Conservation (phyloP, 2,329 filamentous ascomycete species). For the Pestalotiopsis sp. region DNA sequence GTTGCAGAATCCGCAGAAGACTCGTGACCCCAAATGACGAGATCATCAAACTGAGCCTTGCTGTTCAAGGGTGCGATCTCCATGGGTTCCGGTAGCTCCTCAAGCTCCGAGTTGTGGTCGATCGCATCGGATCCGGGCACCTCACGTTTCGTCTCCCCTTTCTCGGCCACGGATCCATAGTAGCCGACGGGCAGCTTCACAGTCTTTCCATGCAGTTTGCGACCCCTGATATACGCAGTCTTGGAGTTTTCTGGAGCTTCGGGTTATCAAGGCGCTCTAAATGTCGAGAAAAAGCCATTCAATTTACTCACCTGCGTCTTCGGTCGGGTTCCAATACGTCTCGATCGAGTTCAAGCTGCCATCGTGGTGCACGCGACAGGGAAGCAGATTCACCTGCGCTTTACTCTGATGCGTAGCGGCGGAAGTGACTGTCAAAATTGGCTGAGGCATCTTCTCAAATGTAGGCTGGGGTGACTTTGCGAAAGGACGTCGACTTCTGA, state of each 20-base stretch:
- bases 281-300: neutral
- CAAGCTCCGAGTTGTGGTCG: conserved; percentile 40
- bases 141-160: conserved; percentile 38
- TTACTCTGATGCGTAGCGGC: conserved; percentile 18
- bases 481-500: neutral
- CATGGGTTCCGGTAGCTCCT: conserved; percentile 46
- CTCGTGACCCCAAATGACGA: conserved; percentile 88
- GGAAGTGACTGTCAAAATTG: conserved; percentile 25
- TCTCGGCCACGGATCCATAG: conserved; percentile 61
- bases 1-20: conserved; percentile 57
- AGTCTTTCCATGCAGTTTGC: conserved; percentile 71
- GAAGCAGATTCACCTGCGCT: conserved; percentile 61
- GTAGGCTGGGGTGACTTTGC: neutral
- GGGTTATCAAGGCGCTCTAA: neutral
- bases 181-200: conserved; percentile 73
- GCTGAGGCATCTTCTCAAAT: conserved; percentile 26
- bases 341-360: conserved; percentile 66
- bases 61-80: conserved; percentile 62
- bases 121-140: conserved; percentile 25
- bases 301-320: conserved; percentile 43
- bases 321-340: conserved; percentile 70
- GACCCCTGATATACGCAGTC: conserved; percentile 74
- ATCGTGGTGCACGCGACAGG: conserved; percentile 78
- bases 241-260: conserved; percentile 46
- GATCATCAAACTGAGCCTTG: conserved; percentile 69